Base-by-base conservation (phyloP, 306 rosid species). In the Cicer yamashitae region DNA sequence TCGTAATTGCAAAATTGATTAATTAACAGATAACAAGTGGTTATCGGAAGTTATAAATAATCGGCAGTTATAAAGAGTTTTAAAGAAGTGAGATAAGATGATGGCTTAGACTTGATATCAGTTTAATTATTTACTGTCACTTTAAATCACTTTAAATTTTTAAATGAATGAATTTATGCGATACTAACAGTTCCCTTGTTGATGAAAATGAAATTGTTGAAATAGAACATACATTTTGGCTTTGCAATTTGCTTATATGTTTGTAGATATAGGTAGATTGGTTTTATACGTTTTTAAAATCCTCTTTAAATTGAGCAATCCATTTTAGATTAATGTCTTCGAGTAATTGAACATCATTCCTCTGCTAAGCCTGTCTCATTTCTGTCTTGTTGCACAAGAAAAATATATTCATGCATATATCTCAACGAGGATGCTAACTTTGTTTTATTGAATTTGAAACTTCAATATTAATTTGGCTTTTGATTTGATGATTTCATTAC, bases 321-420 rank as follows among this genome's bases (percentile, higher is more conserved):
- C 51, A 64, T 43, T 56, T 22, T 15, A 25, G 60, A 12, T 25
- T 67, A 11, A 6, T 48, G 14, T 20, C 54, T 1, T 50, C 14
- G 20, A 66, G 50, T 67, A 22, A 22, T 11, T 67, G 38, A 78
- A 78, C 75, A 62, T 54, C 57, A 30, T 70, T 83, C 58, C 40
- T 1, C 58, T 54, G 67, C 51, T 70, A 41, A 15, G 41, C 52
- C 17, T 46, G 53, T 77, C 59, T 76, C 34, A 51, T 70, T 72
- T 67, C 59, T 62, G 76, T 25, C 54, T 41, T 51, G 45, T 68
- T 48, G 71, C 48, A 52, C 50, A 45, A 10, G 71, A 58, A 67
- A 71, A 46, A 58, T 38, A 34, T 38, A 57, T 67, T 59, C 60
- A 43, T 43, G 59, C 39, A 17, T 67, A 54, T 61, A 44, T 68